Evolutionary conservation across 768 basidiomycete genomes (phyloP).

Genomic region (Lactifluus echinatus): DNA sequence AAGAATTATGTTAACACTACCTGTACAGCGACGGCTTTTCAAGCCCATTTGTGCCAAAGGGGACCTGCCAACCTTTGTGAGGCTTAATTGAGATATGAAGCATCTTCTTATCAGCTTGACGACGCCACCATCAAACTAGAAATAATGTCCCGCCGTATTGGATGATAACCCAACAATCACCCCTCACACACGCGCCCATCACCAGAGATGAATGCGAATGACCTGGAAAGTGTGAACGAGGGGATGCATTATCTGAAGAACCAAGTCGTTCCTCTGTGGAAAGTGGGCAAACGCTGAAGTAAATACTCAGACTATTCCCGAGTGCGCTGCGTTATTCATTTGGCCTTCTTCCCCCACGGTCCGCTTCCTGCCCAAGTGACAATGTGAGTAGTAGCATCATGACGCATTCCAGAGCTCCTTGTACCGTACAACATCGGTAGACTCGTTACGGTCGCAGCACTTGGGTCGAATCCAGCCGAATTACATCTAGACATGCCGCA

Average conservation of each 20-base stretch:
- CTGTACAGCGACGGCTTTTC: background rate
- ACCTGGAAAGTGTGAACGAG: no score
- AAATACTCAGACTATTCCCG: background rate
- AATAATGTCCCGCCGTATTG: background rate
- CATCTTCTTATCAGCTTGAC: background rate
- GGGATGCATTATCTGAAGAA: background rate
- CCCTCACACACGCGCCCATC: background rate
- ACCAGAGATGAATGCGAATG: background rate
- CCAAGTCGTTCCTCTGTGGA: background rate
- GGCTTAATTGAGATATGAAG: background rate
- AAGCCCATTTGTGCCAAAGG: background rate
- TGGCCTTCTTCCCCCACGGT: no score
- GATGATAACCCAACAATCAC: background rate
- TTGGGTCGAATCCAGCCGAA: background rate
- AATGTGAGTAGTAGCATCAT: background rate
- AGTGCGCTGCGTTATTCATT: background rate
- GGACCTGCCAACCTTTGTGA: background rate
- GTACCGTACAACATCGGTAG: background rate
- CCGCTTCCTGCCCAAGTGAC: no score
- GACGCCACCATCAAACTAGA: constrained; percentile 13
- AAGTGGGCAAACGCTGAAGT: no score
- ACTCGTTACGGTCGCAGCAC: background rate
- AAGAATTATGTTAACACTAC: background rate
- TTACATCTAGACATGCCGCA: background rate
- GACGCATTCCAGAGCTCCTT: background rate